These are phyloP conservation scores for Austroboletus niveus DNA, from an alignment of 1,284 basidiomycete species.

Conservation along the genomic window DNA sequence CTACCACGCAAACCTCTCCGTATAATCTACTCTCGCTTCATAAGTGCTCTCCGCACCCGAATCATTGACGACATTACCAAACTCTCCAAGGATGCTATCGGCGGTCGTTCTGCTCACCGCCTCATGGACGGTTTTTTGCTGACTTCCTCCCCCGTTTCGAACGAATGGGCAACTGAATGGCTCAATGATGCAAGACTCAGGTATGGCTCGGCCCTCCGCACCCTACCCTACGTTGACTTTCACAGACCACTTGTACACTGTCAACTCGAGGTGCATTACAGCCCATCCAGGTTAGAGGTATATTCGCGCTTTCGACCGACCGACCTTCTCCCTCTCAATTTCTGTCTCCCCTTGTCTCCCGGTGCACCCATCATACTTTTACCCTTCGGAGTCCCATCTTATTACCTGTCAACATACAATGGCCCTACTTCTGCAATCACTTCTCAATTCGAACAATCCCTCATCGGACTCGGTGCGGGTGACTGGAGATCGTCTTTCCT, in stretches of 20 bases:
- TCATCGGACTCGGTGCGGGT: slow-evolving; percentile 57
- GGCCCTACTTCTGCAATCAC: slow-evolving; percentile 63
- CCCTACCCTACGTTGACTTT: slow-evolving; percentile 4
- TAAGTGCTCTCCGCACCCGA: slow-evolving; percentile 45
- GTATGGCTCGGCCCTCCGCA: slow-evolving; percentile 27
- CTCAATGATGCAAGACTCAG: slow-evolving; percentile 49
- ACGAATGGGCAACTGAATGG: slow-evolving; percentile 65
- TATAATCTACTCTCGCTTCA: slow-evolving; percentile 42
- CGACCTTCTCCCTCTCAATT: slow-evolving; percentile 45
- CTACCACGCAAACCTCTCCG: slow-evolving; percentile 49
- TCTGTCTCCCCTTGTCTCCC: slow-evolving; percentile 43
- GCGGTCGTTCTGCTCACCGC: slow-evolving; percentile 37
- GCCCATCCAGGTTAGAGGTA: slow-evolving; percentile 49
- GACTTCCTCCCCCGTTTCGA: slow-evolving; percentile 39
- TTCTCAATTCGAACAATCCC: slow-evolving; percentile 58
- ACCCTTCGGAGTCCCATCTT: slow-evolving; percentile 70
- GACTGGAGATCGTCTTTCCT: slow-evolving; percentile 40
- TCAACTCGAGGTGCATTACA: slow-evolving; percentile 56
- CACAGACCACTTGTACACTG: slow-evolving; percentile 57
- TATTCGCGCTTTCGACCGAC: slow-evolving; percentile 59
- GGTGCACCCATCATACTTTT: slow-evolving; percentile 67
- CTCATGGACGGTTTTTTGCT: slow-evolving; percentile 62
- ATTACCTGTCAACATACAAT: slow-evolving; percentile 60
- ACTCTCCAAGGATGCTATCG: slow-evolving; percentile 27
- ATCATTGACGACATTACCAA: slow-evolving; percentile 59